Percentiles rank a stretch among this genome's conserved stretches.
These are phyloP conservation scores for Gymnopilus junonius DNA, from an alignment of 768 basidiomycete genomes.

Conservation along the genomic window DNA sequence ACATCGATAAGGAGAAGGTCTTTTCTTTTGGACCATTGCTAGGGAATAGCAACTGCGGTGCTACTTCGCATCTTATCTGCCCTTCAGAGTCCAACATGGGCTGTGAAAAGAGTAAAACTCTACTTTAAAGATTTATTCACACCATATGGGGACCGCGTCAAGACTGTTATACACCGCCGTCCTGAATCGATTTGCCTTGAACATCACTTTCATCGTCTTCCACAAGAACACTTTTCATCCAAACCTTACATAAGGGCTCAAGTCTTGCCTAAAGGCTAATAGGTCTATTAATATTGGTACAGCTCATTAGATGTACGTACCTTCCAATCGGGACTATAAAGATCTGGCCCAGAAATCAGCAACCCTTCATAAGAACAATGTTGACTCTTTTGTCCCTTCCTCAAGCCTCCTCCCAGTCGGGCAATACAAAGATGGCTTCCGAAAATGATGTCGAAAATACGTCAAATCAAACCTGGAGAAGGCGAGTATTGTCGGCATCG, in stretches of 20 bases:
- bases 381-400: background rate
- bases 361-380: background rate
- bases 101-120: too few species aligned
- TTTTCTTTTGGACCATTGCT: too few species aligned
- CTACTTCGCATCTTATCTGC: background rate
- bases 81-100: too few species aligned
- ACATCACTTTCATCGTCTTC: background rate
- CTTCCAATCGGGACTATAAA: background rate
- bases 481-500: constrained; percentile 4
- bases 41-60: too few species aligned
- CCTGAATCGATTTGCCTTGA: too few species aligned
- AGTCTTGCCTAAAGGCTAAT: background rate
- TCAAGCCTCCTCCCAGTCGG: background rate
- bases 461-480: constrained; percentile 16
- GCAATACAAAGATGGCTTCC: background rate
- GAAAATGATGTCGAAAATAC: background rate
- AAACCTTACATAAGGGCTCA: too few species aligned
- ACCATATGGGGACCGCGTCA: too few species aligned
- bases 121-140: too few species aligned
- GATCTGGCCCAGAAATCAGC: background rate
- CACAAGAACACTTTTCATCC: too few species aligned
- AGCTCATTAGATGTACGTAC: background rate
- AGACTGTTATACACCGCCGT: too few species aligned
- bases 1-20: background rate
- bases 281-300: background rate